Conservation (phyloP, 2,329 filamentous ascomycete genomes). For the Colletotrichum phormii region DNA sequence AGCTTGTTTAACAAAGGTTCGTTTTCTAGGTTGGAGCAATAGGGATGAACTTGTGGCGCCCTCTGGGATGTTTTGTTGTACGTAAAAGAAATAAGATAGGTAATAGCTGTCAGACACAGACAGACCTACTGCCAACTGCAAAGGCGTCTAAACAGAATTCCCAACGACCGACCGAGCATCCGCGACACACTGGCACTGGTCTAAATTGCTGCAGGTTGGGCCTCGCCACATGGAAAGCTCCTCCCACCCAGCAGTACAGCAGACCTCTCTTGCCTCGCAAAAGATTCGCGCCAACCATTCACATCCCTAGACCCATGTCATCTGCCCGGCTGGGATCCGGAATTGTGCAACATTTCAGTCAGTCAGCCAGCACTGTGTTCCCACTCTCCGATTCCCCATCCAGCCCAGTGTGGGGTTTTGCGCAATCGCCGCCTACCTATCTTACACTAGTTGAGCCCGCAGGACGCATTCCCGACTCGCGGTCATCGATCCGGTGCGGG, state of each 20-base stretch:
- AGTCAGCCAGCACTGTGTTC: conserved; percentile 1
- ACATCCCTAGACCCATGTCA: conserved; percentile 20
- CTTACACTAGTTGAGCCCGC: background rate
- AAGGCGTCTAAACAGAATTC: conserved; percentile 2
- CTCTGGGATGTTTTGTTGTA: background rate
- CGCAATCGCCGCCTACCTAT: background rate
- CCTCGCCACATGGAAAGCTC: conserved; percentile 18
- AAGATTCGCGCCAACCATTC: conserved; percentile 26
- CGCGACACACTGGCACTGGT: conserved; percentile 8
- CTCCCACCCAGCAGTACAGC: background rate
- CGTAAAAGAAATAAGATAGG: background rate
- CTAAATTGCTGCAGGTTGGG: conserved; percentile 7
- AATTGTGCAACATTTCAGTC: background rate
- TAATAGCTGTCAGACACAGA: background rate
- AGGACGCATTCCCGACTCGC: background rate
- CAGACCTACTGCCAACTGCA: conserved; percentile 15
- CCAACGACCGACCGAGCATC: conserved; percentile 16
- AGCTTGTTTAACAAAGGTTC: conserved; percentile 6
- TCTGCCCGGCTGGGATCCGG: conserved; percentile 2
- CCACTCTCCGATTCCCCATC: background rate
- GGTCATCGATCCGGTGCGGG: background rate
- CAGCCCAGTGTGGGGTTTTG: conserved; percentile 1
- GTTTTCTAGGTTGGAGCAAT: conserved; percentile 2
- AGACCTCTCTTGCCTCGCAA: conserved; percentile 15
- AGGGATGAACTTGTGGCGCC: conserved; percentile 14